A percentile compares a stretch with the other conserved stretches of the same genome.
Evolutionary conservation across 225 moss, liverwort and hornwort genomes (phyloP).

Genomic region (Pseudoscleropodium purum): DNA sequence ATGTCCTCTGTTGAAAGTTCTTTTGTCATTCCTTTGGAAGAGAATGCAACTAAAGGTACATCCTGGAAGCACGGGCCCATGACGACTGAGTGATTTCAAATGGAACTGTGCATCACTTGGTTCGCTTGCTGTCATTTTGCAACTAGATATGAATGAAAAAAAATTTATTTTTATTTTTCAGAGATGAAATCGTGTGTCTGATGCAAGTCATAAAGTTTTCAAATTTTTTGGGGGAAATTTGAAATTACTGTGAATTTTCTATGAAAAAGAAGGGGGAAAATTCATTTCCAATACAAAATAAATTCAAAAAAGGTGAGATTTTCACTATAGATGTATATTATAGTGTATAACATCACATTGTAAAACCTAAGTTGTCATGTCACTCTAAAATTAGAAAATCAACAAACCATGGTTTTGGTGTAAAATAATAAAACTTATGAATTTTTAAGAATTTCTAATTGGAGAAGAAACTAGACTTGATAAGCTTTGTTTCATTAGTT

Average conservation of each 20-base stretch:
- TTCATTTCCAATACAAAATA: not conserved
- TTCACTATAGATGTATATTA: not conserved
- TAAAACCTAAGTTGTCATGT: rapidly evolving
- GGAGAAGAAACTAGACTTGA: rapidly evolving
- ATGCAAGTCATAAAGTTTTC: too few species aligned
- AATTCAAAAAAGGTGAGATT: not conserved
- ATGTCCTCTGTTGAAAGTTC: too few species aligned
- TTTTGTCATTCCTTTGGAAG: not conserved
- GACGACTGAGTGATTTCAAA: not conserved
- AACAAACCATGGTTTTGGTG: not conserved
- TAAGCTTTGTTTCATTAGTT: not conserved
- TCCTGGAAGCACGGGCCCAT: not conserved
- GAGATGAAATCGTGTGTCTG: too few species aligned
- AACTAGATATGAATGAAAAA: not conserved
- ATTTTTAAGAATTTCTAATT: rapidly evolving
- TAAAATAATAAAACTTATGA: not conserved
- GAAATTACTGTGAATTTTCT: not conserved
- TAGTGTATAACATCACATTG: not conserved
- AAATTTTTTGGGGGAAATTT: not conserved
- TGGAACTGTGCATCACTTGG: rapidly evolving
- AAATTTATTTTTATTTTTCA: too few species aligned
- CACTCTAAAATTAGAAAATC: not conserved
- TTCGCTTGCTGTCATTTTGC: not conserved
- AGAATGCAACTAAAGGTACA: not conserved
- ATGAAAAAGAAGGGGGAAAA: not conserved